Evolutionary conservation across 257 asterid genomes (phyloP).

Genomic region (Capsicum pubescens): DNA sequence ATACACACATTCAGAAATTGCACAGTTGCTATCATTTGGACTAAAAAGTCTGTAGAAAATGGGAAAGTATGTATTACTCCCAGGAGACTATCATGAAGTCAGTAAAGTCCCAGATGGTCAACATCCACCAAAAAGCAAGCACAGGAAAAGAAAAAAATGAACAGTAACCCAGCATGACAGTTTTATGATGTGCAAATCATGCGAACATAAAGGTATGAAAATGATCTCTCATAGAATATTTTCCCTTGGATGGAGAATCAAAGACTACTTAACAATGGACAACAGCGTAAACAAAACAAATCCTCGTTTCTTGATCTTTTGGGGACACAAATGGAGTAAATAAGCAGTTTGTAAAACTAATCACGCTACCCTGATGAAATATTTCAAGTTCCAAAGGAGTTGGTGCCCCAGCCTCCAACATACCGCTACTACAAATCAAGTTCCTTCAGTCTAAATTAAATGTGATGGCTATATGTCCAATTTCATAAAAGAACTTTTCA

Average conservation of each 20-base stretch:
- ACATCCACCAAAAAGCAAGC: background rate
- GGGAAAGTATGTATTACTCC: background rate
- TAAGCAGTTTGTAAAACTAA: background rate
- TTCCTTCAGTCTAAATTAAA: background rate
- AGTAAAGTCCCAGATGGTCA: background rate
- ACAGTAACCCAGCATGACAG: background rate
- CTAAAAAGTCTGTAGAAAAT: background rate
- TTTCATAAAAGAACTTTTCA: background rate
- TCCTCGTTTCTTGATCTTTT: background rate
- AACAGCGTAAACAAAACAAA: background rate
- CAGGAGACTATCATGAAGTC: conserved; percentile 1
- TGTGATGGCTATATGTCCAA: conserved; percentile 10
- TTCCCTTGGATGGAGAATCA: background rate
- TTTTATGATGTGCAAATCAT: conserved; percentile 2
- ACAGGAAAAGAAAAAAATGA: background rate
- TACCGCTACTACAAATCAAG: background rate
- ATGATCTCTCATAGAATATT: background rate
- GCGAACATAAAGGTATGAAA: background rate
- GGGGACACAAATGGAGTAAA: background rate
- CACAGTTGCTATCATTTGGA: background rate
- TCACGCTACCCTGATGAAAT: conserved; percentile 3
- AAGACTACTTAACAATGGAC: conserved; percentile 1
- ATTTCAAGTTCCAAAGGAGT: conserved; percentile 10
- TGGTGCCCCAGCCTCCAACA: background rate
- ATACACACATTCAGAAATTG: background rate